Evolutionary conservation across 179 eudicot genomes (phyloP).

Genomic region (Monotropa hypopitys): DNA sequence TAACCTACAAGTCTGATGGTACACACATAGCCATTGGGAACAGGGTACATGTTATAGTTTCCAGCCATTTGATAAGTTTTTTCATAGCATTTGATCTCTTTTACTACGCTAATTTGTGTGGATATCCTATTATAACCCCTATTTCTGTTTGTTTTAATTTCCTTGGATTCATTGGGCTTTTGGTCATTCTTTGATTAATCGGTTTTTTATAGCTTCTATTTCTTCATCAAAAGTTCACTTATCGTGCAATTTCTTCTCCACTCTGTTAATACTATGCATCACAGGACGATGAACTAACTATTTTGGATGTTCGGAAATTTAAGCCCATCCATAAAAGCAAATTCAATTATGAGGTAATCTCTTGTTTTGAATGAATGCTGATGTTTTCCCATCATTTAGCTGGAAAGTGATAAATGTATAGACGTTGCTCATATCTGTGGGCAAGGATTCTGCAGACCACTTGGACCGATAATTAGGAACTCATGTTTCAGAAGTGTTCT

Average conservation of each 20-base stretch:
- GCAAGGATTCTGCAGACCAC: background rate
- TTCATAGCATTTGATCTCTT: background rate
- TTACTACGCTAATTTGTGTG: background rate
- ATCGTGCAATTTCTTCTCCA: no score
- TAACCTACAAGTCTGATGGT: conserved; percentile 92
- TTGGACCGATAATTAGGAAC: background rate
- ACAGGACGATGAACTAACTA: conserved; percentile 87
- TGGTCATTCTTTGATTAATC: background rate
- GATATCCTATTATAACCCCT: background rate
- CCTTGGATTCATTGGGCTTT: background rate
- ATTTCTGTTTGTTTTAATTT: background rate
- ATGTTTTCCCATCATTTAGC: background rate
- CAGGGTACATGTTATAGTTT: conserved; percentile 36
- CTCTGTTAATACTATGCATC: background rate
- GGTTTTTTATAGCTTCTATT: background rate
- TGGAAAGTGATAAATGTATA: background rate
- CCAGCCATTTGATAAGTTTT: conserved; percentile 3
- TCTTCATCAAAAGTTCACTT: background rate
- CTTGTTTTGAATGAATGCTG: conserved; percentile 6
- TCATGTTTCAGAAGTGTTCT: background rate
- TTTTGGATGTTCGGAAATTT: conserved; percentile 89
- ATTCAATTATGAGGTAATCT: conserved; percentile 74
- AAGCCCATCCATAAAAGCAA: conserved; percentile 83
- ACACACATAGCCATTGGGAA: conserved; percentile 88
- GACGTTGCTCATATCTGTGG: background rate